phyloP scores from a whole-genome alignment of 2,329 filamentous ascomycete genomes.

The Keithomyces neogunnii region DNA sequence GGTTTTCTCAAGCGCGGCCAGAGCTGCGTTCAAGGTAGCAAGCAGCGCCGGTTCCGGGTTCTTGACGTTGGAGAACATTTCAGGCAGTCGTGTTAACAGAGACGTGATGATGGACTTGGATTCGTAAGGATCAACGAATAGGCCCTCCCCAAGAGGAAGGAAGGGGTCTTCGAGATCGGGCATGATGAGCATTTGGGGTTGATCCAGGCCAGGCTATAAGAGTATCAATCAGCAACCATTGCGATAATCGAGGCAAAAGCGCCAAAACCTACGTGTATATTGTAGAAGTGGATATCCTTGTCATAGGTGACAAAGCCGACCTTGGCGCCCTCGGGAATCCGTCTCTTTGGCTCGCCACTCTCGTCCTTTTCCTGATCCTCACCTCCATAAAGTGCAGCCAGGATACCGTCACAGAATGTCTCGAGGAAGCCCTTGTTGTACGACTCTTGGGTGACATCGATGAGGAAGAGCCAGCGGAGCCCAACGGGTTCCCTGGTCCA shows the following conservation, averaged over 20 bases:
- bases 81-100: conserved; percentile 75
- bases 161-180: conserved; percentile 96
- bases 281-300: conserved; percentile 97
- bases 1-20: conserved; percentile 75
- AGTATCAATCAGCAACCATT: conserved; percentile 14
- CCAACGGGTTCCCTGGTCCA: conserved; percentile 93
- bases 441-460: conserved; percentile 88
- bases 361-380: conserved; percentile 42
- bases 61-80: conserved; percentile 79
- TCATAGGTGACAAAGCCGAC: conserved; percentile 95
- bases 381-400: conserved; percentile 73
- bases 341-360: conserved; percentile 42
- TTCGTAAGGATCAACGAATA: conserved; percentile 92
- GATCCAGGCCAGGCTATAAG: conserved; percentile 59
- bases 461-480: conserved; percentile 79
- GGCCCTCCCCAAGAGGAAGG: conserved; percentile 78
- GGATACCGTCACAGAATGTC: conserved; percentile 82
- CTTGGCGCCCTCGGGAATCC: conserved; percentile 70
- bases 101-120: conserved; percentile 79
- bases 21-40: conserved; percentile 72
- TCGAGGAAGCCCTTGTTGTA: conserved; percentile 86
- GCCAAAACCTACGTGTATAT: conserved; percentile 61
- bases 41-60: conserved; percentile 85
- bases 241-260: not conserved
- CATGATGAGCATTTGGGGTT: conserved; percentile 98